A percentile compares a stretch with the other conserved stretches of the same genome.
These are phyloP conservation scores for Chytriomyces confervae DNA, from an alignment of 192 early-diverging fungal species.

Conservation along the genomic window DNA sequence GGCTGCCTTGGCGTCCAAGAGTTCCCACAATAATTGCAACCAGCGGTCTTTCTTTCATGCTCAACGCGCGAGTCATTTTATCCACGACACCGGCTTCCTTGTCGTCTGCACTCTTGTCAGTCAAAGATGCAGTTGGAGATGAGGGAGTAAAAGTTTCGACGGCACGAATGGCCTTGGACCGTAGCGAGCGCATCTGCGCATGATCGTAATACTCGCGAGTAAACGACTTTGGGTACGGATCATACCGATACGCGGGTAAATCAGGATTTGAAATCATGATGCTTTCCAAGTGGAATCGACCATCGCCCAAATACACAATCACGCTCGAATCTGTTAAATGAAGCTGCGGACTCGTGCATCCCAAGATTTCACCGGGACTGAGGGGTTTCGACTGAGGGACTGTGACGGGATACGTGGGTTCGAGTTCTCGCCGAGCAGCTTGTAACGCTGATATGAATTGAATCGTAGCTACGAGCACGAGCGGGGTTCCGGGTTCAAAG, in stretches of 20 bases:
- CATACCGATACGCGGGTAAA: slow-evolving; percentile 88
- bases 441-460: slow-evolving; percentile 94
- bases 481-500: slow-evolving; percentile 70
- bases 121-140: neutral
- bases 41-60: slow-evolving; percentile 62
- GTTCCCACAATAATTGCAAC: slow-evolving; percentile 95
- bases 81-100: slow-evolving; percentile 58
- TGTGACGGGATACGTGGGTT: slow-evolving; percentile 66
- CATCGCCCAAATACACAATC: slow-evolving; percentile 76
- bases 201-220: slow-evolving; percentile 95
- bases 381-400: slow-evolving; percentile 95
- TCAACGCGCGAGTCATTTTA: slow-evolving; percentile 50
- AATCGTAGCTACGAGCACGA: slow-evolving; percentile 90
- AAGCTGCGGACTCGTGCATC: slow-evolving; percentile 85
- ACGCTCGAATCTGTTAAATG: slow-evolving; percentile 63
- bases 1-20: slow-evolving; percentile 93
- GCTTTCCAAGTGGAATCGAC: slow-evolving; percentile 96
- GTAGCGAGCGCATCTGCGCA: slow-evolving; percentile 84
- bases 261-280: slow-evolving; percentile 98
- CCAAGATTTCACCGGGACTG: slow-evolving; percentile 93
- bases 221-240: slow-evolving; percentile 91
- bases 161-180: slow-evolving; percentile 79
- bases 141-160: slow-evolving; percentile 47
- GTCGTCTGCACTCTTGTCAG: neutral
- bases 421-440: slow-evolving; percentile 62